Conservation (phyloP, 352 stramenopile genomes). For the Phytophthora kernoviae region DNA sequence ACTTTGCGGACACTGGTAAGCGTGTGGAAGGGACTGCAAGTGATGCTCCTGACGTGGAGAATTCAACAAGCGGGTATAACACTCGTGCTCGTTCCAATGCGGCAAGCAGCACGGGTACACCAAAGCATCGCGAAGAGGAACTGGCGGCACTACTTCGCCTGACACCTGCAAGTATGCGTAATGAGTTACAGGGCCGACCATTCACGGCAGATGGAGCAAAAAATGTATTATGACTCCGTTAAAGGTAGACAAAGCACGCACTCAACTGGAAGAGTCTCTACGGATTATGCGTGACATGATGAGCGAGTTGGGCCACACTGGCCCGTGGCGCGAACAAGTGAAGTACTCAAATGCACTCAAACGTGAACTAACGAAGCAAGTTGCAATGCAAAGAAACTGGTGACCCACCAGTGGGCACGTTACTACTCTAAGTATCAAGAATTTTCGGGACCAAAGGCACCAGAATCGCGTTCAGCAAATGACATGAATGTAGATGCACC, state of each 20-base stretch:
- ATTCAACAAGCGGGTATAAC: slow-evolving; percentile 9
- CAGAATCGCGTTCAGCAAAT: neutral
- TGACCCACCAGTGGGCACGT: slow-evolving; percentile 63
- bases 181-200: slow-evolving; percentile 38
- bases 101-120: neutral
- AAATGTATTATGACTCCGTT: slow-evolving; percentile 35
- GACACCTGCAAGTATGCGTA: slow-evolving; percentile 50
- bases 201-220: slow-evolving; percentile 41
- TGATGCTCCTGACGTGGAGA: slow-evolving; percentile 7
- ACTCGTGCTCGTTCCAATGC: slow-evolving; percentile 4
- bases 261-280: slow-evolving; percentile 56
- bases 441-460: slow-evolving; percentile 6
- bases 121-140: slow-evolving; percentile 31
- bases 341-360: slow-evolving; percentile 72
- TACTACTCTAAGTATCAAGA: slow-evolving; percentile 59
- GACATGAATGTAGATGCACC: slow-evolving; percentile 1
- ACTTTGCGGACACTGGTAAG: slow-evolving; percentile 24
- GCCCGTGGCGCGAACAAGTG: slow-evolving; percentile 64
- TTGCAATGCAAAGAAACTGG: slow-evolving; percentile 55
- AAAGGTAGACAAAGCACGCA: slow-evolving; percentile 32
- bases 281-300: slow-evolving; percentile 53
- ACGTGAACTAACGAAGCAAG: slow-evolving; percentile 54
- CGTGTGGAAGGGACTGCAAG: slow-evolving; percentile 8
- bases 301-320: slow-evolving; percentile 58
- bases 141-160: slow-evolving; percentile 39